Percentiles rank a stretch among this genome's conserved stretches.
These are phyloP conservation scores for Purshia tridentata DNA, from an alignment of 306 rosid species.

Conservation along the genomic window DNA sequence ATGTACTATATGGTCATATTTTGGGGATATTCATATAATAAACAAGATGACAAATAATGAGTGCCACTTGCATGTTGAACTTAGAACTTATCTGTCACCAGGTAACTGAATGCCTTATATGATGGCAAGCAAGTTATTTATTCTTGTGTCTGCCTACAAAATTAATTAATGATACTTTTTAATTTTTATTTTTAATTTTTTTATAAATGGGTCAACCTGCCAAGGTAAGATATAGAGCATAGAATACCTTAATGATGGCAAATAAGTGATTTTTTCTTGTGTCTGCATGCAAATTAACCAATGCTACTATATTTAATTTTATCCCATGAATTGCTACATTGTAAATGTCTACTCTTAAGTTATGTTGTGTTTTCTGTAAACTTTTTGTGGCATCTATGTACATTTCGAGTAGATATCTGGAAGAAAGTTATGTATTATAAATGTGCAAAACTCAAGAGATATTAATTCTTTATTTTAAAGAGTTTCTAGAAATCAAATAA, in stretches of 20 bases:
- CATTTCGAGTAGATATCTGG: neutral
- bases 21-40: no score
- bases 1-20: no score
- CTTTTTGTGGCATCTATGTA: neutral
- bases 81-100: no score
- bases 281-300: neutral
- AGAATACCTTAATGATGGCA: neutral
- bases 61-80: no score
- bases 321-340: neutral
- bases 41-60: no score
- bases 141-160: neutral
- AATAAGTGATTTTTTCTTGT: neutral
- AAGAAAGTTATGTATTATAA: neutral
- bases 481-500: neutral
- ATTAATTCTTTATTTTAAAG: neutral
- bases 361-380: slow-evolving; percentile 1
- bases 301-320: neutral
- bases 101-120: no score
- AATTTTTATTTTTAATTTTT: no score
- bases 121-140: no score
- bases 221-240: neutral
- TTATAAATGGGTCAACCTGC: neutral
- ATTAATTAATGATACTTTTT: no score
- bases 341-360: neutral
- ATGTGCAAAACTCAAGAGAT: neutral